Conservation (phyloP, 129 eudicot species). For the Oenanthe sinensis region DNA sequence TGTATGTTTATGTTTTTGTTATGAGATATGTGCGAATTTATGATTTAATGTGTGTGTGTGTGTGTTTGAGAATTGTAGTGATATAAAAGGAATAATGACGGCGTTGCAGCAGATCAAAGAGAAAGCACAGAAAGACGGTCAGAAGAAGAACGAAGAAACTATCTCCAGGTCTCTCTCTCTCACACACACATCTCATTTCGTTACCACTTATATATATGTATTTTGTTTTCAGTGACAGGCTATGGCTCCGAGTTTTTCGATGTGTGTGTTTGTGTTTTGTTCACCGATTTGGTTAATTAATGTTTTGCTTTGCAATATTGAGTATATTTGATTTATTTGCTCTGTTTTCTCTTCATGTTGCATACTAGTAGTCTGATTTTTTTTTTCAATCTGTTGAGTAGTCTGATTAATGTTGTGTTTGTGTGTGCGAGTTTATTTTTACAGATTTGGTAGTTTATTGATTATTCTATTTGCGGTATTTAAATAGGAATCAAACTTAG, state of each 20-base stretch:
- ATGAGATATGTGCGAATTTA: background rate
- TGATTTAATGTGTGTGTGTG: background rate
- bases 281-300: background rate
- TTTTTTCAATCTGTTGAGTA: background rate
- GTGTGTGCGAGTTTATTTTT: background rate
- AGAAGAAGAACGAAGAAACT: constrained; percentile 93
- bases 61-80: constrained; percentile 40
- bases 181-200: too few relatives aligned
- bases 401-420: background rate
- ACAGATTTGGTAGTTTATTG: background rate
- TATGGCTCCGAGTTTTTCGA: too few relatives aligned
- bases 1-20: background rate
- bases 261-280: background rate
- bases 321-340: background rate
- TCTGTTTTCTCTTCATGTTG: background rate
- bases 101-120: constrained; percentile 83
- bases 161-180: constrained; percentile 62
- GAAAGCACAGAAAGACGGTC: constrained; percentile 91
- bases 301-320: background rate
- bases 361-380: background rate
- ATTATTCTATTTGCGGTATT: background rate
- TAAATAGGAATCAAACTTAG: background rate
- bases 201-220: too few relatives aligned
- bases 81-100: constrained; percentile 67
- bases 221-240: too few relatives aligned